Evolutionary conservation across 106 monocot genomes (phyloP).

Genomic region (Gastrodia elata): DNA sequence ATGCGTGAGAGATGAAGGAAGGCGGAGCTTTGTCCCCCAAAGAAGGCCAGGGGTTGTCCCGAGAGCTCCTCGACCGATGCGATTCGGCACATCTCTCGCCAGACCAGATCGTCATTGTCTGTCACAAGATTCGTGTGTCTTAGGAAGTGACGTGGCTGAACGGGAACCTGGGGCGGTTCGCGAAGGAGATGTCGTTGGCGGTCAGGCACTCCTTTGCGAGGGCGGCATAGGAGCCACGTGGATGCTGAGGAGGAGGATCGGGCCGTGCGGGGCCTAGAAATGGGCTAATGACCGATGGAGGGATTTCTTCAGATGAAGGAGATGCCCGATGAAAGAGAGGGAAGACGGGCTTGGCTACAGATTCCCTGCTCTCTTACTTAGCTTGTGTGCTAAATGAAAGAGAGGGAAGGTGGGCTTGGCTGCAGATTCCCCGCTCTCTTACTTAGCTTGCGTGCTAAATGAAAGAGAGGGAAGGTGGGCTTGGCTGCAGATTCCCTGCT

Average conservation of each 20-base stretch:
- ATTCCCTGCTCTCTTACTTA: neutral
- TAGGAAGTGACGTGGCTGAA: constrained; percentile 16
- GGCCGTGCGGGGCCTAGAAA: constrained; percentile 22
- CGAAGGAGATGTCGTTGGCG: constrained; percentile 28
- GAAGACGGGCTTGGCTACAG: constrained; percentile 14
- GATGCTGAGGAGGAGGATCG: constrained; percentile 29
- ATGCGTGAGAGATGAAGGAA: too few relatives aligned
- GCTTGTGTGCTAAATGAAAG: constrained; percentile 35
- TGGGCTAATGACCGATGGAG: constrained; percentile 24
- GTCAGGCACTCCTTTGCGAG: constrained; percentile 31
- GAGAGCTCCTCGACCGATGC: constrained; percentile 20
- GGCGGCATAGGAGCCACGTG: constrained; percentile 26
- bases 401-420: constrained; percentile 22
- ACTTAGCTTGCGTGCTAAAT: constrained; percentile 24
- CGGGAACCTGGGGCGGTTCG: constrained; percentile 23
- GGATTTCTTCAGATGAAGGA: constrained; percentile 27
- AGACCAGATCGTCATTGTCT: constrained; percentile 15
- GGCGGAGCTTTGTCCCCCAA: too few relatives aligned
- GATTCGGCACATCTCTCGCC: constrained; percentile 33
- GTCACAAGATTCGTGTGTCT: constrained; percentile 11
- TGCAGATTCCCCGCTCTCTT: neutral
- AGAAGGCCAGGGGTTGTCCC: constrained; percentile 2
- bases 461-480: constrained; percentile 26
- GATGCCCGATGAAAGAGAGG: constrained; percentile 38
- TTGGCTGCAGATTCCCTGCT: constrained; percentile 3